These are phyloP conservation scores for Dimargaris cristalligena DNA, from an alignment of 192 early-diverging fungal genomes.

Conservation along the genomic window DNA sequence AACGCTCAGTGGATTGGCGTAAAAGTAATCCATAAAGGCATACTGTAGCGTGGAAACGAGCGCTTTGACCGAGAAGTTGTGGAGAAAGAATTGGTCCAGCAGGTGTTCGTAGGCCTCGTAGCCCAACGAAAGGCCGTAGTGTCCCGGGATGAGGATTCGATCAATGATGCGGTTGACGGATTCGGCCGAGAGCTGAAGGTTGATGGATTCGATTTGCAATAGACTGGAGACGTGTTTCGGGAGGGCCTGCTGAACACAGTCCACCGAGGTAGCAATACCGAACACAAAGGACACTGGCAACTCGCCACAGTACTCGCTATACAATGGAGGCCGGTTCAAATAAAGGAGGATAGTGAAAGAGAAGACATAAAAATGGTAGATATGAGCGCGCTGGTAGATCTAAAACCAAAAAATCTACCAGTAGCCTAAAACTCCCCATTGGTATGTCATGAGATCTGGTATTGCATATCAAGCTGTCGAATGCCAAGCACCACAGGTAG, in stretches of 20 bases:
- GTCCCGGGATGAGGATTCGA: conserved; percentile 39
- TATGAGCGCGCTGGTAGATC: no score
- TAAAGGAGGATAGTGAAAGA: no score
- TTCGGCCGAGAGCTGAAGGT: conserved; percentile 53
- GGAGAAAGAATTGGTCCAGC: conserved; percentile 61
- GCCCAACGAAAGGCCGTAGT: conserved; percentile 41
- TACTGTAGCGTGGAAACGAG: conserved; percentile 65
- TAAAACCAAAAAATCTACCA: no score
- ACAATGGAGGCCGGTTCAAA: no score
- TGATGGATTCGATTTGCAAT: conserved; percentile 64
- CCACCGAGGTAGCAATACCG: conserved; percentile 74
- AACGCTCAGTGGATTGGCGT: conserved; percentile 66
- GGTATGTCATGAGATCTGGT: no score
- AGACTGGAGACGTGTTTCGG: conserved; percentile 50
- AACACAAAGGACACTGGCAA: conserved; percentile 68
- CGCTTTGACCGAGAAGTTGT: conserved; percentile 61
- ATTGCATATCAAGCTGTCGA: no score
- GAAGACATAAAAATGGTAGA: no score
- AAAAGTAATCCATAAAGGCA: conserved; percentile 73
- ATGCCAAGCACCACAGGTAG: no score
- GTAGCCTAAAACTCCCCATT: no score
- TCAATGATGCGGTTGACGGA: conserved; percentile 51
- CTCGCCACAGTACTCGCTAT: conserved; percentile 43
- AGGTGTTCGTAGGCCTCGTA: conserved; percentile 52
- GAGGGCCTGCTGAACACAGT: conserved; percentile 63